Evolutionary conservation across 2,329 filamentous ascomycete species (phyloP), one percentile per base, ranked within the genome.

Genomic region (Calcarisporium arbuscula): DNA sequence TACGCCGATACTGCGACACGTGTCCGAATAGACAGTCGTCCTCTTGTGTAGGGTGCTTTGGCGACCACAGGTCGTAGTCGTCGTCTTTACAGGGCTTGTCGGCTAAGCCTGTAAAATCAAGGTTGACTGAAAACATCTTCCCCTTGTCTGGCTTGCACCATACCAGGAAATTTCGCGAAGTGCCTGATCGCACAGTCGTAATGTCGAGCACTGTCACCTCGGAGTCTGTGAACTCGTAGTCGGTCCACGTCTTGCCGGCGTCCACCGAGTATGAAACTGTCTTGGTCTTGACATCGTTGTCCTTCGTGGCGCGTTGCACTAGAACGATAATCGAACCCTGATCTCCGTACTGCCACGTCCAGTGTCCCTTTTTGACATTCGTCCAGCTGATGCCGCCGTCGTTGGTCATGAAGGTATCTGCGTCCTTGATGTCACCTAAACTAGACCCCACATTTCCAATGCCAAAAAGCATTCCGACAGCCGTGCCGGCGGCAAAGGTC

Each of bases 281-380:
- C 34, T 85, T 77, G 3, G 82, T 85, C 52, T 74, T 77, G 34
- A 89, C 64, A 2, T 68, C 62, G 44, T 82, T 82, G 5, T 83
- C 87, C 33, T 76, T 69, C 34, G 72, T 72, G 11, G 73, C 70
- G 38, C 87, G 78, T 51, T 83, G 76, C 16, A 90, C 88, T 31
- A 98, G 81, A 27, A 94, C 86, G 42, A 96, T 78, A 49, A 96
- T 82, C 6, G 87, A 92, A 19, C 92, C 92, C 57, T 95, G 87
- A 50, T 98, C 94, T 39, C 92, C 94, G 55, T 87, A 95, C 52
- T 94, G 86, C 87, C 88, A 98, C 51, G 84, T 82, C 69, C 88
- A 95, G 22, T 73, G 75, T 6, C 92, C 94, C 60, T 94, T 89
- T 62, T 85, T 90, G 41, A 90, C 79, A 39, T 80, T 77, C 44